These are phyloP conservation scores for Picochlorum costavermella DNA, from an alignment of 139 green algal species.

Conservation along the genomic window DNA sequence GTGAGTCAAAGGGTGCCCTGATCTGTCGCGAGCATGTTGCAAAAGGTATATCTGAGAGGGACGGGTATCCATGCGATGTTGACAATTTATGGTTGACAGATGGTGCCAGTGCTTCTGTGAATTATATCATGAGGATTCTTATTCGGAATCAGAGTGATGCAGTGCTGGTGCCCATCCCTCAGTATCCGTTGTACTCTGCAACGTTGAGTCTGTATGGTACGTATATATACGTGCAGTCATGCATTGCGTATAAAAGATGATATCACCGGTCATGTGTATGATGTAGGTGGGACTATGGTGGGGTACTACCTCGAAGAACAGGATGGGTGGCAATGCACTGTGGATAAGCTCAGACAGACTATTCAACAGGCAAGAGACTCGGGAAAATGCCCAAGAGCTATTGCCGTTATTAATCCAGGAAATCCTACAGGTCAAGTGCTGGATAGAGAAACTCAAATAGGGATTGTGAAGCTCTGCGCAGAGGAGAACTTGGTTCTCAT, in stretches of 20 bases:
- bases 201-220: slow-evolving; percentile 66
- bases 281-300: slow-evolving; percentile 59
- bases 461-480: slow-evolving; percentile 61
- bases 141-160: slow-evolving; percentile 47
- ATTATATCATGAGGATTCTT: slow-evolving; percentile 62
- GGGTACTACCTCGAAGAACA: slow-evolving; percentile 86
- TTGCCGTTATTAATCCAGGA: slow-evolving; percentile 94
- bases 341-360: slow-evolving; percentile 44
- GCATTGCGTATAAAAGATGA: neutral
- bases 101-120: slow-evolving; percentile 64
- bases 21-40: slow-evolving; percentile 59
- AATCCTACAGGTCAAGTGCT: slow-evolving; percentile 86
- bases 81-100: slow-evolving; percentile 80
- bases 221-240: neutral
- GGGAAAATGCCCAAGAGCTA: slow-evolving; percentile 42
- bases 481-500: slow-evolving; percentile 52
- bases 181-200: slow-evolving; percentile 82
- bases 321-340: slow-evolving; percentile 60
- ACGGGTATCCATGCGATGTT: slow-evolving; percentile 54
- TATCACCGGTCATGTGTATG: neutral
- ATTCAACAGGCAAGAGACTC: slow-evolving; percentile 23
- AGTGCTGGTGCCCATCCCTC: slow-evolving; percentile 55
- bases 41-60: slow-evolving; percentile 55
- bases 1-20: slow-evolving; percentile 56
- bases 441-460: slow-evolving; percentile 53